phyloP scores from a whole-genome alignment of 345 rosid species.

The Chamaenerion angustifolium region DNA sequence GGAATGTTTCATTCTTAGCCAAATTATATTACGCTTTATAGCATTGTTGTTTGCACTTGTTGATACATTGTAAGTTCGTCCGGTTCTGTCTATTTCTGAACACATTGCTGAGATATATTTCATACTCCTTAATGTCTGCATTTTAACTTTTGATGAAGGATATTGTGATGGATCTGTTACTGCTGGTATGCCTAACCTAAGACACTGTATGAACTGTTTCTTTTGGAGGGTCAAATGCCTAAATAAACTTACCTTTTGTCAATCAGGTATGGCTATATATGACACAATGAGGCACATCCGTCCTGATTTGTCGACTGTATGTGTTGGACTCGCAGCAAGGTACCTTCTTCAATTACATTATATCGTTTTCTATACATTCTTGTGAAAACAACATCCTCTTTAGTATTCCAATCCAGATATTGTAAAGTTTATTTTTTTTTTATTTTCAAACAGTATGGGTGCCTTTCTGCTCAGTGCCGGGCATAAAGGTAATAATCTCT shows the following conservation, averaged over 20 bases:
- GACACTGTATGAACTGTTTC: neutral
- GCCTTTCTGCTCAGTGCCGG: constrained; percentile 98
- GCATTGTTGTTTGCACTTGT: too few relatives aligned
- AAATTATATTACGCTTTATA: too few relatives aligned
- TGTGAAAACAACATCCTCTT: too few relatives aligned
- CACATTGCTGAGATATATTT: too few relatives aligned
- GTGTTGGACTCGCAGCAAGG: constrained; percentile 99
- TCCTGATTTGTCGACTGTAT: constrained; percentile 87
- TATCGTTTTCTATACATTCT: too few relatives aligned
- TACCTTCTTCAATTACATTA: too few relatives aligned
- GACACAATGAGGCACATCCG: constrained; percentile 96
- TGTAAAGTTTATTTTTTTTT: neutral
- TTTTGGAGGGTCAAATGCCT: neutral
- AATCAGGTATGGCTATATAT: constrained; percentile 79
- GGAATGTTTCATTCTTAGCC: too few relatives aligned
- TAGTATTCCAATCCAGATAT: too few relatives aligned
- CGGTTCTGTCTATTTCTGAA: too few relatives aligned
- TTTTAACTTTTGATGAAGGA: constrained; percentile 40
- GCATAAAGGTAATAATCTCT: constrained; percentile 91
- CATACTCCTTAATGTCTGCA: too few relatives aligned
- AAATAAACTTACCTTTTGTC: neutral
- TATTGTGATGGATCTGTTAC: constrained; percentile 95
- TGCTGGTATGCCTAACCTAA: constrained; percentile 43
- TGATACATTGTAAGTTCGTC: too few relatives aligned
- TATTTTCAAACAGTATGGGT: constrained; percentile 56